These are phyloP conservation scores for Penicillium hordei DNA, from an alignment of 2,329 filamentous ascomycete species.

Conservation along the genomic window DNA sequence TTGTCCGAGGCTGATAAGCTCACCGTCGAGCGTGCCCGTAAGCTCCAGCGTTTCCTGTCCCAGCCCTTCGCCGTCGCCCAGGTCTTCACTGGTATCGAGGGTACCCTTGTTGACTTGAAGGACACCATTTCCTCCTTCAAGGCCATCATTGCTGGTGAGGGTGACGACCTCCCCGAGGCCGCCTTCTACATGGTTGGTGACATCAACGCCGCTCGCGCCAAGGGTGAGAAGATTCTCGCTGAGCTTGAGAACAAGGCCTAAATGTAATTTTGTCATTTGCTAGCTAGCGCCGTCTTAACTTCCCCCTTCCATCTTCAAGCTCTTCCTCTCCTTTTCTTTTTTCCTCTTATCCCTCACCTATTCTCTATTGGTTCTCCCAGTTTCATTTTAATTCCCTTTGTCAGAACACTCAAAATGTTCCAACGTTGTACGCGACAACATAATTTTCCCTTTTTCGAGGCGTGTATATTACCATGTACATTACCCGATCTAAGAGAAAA, in stretches of 20 bases:
- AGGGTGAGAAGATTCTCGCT: slow-evolving; percentile 99
- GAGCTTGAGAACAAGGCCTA: slow-evolving; percentile 70
- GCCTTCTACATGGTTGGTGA: slow-evolving; percentile 98
- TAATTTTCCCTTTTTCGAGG: slow-evolving; percentile 39
- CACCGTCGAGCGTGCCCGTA: slow-evolving; percentile 99
- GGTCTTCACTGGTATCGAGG: slow-evolving; percentile 79
- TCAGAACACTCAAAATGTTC: slow-evolving; percentile 14
- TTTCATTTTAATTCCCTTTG: slow-evolving; percentile 29
- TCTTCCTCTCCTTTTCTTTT: neutral
- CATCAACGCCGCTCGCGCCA: slow-evolving; percentile 85
- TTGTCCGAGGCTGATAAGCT: slow-evolving; percentile 99
- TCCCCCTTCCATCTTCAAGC: slow-evolving; percentile 15
- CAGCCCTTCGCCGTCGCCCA: slow-evolving; percentile 94
- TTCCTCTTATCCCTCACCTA: slow-evolving; percentile 3
- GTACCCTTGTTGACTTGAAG: slow-evolving; percentile 96
- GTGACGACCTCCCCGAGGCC: slow-evolving; percentile 91
- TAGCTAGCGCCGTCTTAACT: slow-evolving; percentile 36
- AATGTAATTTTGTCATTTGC: slow-evolving; percentile 45
- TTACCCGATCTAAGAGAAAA: slow-evolving; percentile 40
- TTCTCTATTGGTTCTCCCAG: slow-evolving; percentile 17
- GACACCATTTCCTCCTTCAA: slow-evolving; percentile 98
- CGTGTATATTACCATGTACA: slow-evolving; percentile 46
- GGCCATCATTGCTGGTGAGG: slow-evolving; percentile 91
- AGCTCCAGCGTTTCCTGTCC: slow-evolving; percentile 99
- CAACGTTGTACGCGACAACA: slow-evolving; percentile 19